Conservation (phyloP, 345 rosid genomes). For the Eucalyptus erythrocorys region DNA sequence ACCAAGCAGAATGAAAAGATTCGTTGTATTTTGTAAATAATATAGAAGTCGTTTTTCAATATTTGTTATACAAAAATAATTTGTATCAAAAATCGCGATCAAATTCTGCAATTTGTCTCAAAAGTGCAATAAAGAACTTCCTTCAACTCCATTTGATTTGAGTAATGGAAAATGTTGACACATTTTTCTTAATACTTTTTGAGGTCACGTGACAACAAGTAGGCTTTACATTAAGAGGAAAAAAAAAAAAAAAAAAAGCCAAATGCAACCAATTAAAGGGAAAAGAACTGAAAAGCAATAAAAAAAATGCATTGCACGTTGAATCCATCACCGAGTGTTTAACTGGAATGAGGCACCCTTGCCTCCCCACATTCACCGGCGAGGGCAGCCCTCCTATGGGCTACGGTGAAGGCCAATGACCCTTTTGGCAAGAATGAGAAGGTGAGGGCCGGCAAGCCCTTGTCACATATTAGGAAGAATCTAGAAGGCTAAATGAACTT, state of each 20-base stretch:
- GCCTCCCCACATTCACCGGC: background rate
- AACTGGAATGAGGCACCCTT: background rate
- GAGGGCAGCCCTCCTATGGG: background rate
- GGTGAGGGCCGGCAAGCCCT: background rate
- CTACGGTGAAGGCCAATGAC: background rate
- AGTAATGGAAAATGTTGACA: background rate
- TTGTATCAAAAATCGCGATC: no score
- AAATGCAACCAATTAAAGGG: background rate
- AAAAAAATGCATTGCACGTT: background rate
- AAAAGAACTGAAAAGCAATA: background rate
- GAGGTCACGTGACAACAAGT: background rate
- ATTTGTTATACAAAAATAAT: background rate
- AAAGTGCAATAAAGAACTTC: background rate
- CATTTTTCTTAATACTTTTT: background rate
- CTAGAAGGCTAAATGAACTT: background rate
- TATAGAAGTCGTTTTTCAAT: background rate
- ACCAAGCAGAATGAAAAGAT: background rate
- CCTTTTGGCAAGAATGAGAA: background rate
- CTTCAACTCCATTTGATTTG: background rate
- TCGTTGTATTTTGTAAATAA: background rate
- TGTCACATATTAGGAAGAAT: background rate
- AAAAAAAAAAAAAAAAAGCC: background rate
- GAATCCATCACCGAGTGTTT: background rate
- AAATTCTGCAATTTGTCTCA: background rate
- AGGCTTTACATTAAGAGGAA: background rate